Percentiles rank a stretch among this genome's conserved stretches.
Evolutionary conservation across 75 land plant species (phyloP).

Genomic region (Larix kaempferi): DNA sequence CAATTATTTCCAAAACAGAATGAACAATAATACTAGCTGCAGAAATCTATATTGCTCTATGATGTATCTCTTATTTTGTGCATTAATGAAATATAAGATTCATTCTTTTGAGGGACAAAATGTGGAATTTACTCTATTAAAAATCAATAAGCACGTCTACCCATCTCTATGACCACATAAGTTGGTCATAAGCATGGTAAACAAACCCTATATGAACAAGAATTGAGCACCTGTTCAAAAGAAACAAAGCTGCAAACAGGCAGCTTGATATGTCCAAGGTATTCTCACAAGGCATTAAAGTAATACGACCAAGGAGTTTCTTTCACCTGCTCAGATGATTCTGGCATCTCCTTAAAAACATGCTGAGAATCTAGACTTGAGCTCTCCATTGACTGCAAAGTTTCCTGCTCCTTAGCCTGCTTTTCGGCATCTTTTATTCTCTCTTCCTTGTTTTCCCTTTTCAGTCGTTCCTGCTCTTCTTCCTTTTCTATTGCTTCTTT

Average conservation of each 20-base stretch:
- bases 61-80: too few relatives aligned
- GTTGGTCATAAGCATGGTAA: not conserved
- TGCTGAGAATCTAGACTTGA: slow-evolving; percentile 4
- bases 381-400: slow-evolving; percentile 1
- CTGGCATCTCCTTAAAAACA: not conserved
- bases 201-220: not conserved
- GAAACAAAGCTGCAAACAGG: not conserved
- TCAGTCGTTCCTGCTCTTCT: slow-evolving; percentile 62
- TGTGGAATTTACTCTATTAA: not conserved
- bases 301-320: not conserved
- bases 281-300: not conserved
- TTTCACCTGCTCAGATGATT: slow-evolving; percentile 11
- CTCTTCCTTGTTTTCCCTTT: slow-evolving; percentile 66
- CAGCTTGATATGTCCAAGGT: not conserved
- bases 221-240: not conserved
- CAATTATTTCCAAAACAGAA: too few relatives aligned
- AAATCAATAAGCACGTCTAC: not conserved
- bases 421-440: slow-evolving; percentile 42
- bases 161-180: not conserved
- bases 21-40: too few relatives aligned
- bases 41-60: too few relatives aligned
- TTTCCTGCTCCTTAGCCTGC: slow-evolving; percentile 13
- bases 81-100: too few relatives aligned
- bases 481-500: slow-evolving; percentile 79
- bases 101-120: too few relatives aligned